These are phyloP conservation scores for Rhodotorula paludigena DNA, from an alignment of 768 basidiomycete species.

Conservation along the genomic window DNA sequence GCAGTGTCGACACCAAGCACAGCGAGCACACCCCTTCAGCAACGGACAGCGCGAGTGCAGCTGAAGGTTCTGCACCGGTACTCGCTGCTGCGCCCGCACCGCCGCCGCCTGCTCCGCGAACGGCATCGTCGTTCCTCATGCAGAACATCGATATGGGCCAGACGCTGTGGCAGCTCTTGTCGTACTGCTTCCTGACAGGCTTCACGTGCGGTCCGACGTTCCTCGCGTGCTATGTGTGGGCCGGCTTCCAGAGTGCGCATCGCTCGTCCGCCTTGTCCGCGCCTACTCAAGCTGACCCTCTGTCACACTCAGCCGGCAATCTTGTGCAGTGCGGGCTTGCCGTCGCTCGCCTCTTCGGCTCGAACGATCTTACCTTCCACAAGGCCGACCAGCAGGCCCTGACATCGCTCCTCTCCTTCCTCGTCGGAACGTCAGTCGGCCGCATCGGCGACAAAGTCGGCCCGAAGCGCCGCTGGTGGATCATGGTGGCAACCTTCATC, in stretches of 20 bases:
- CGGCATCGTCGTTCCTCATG: constrained; percentile 1
- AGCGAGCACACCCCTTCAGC: too few relatives aligned
- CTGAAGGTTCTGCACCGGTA: too few relatives aligned
- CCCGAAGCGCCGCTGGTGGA: constrained; percentile 24
- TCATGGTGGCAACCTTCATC: constrained; percentile 24
- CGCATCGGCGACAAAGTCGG: constrained; percentile 81
- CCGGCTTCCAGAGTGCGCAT: constrained; percentile 21
- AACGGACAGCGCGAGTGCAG: too few relatives aligned
- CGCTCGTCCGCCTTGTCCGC: neutral
- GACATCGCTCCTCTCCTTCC: constrained; percentile 35
- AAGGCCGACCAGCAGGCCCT: constrained; percentile 59
- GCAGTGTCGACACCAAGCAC: too few relatives aligned
- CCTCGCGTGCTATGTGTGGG: constrained; percentile 70
- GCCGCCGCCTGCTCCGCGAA: too few relatives aligned
- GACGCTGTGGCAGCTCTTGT: constrained; percentile 26
- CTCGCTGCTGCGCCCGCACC: too few relatives aligned
- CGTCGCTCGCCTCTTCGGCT: constrained; percentile 67
- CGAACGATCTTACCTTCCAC: constrained; percentile 60
- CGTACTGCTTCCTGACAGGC: constrained; percentile 41
- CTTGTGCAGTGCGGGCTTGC: constrained; percentile 67
- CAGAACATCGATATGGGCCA: constrained; percentile 26
- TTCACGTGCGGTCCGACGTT: constrained; percentile 61
- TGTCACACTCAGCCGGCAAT: constrained; percentile 41
- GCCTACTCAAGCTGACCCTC: neutral
- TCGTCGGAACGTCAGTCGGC: constrained; percentile 45